Percentiles rank a stretch among this genome's conserved stretches.
Evolutionary conservation across 2,329 filamentous ascomycete species (phyloP).

Genomic region (Phoma herbarum): DNA sequence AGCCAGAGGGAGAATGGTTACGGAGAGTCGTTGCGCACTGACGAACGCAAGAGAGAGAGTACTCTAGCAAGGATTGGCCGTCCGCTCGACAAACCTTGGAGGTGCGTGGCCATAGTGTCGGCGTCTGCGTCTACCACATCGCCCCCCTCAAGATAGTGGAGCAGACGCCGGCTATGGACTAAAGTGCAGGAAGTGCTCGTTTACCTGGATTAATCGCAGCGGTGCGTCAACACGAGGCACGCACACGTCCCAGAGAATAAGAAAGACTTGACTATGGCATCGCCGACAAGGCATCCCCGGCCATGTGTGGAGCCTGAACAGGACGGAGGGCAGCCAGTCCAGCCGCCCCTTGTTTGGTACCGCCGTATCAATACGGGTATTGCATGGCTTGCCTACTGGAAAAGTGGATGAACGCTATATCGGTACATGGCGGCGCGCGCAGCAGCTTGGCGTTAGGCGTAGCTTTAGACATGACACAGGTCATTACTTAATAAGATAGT

Average conservation of each 20-base stretch:
- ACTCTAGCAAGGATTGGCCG: constrained; percentile 46
- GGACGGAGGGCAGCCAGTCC: constrained; percentile 23
- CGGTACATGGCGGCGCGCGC: background rate
- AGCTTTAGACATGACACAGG: too few relatives aligned
- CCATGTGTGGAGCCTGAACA: constrained; percentile 20
- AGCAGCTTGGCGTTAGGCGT: too few relatives aligned
- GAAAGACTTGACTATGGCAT: constrained; percentile 35
- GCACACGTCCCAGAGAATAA: constrained; percentile 40
- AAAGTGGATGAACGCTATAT: background rate
- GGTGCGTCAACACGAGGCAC: constrained; percentile 33
- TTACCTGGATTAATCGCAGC: constrained; percentile 29
- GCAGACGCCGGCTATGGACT: constrained; percentile 38
- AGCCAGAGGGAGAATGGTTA: constrained; percentile 41
- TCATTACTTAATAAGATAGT: too few relatives aligned
- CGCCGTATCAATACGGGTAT: background rate
- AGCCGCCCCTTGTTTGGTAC: constrained; percentile 15
- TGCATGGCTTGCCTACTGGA: constrained; percentile 5
- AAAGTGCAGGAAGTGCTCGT: constrained; percentile 39
- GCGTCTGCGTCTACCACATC: constrained; percentile 40
- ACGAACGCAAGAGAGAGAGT: constrained; percentile 45
- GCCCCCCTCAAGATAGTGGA: constrained; percentile 41
- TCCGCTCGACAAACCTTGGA: constrained; percentile 15
- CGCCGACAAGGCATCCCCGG: constrained; percentile 49
- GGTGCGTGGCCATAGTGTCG: constrained; percentile 32
- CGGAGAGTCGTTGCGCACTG: constrained; percentile 43